These are phyloP conservation scores for Alternaria brassicae DNA, from an alignment of 2,329 filamentous ascomycete genomes.

Conservation along the genomic window DNA sequence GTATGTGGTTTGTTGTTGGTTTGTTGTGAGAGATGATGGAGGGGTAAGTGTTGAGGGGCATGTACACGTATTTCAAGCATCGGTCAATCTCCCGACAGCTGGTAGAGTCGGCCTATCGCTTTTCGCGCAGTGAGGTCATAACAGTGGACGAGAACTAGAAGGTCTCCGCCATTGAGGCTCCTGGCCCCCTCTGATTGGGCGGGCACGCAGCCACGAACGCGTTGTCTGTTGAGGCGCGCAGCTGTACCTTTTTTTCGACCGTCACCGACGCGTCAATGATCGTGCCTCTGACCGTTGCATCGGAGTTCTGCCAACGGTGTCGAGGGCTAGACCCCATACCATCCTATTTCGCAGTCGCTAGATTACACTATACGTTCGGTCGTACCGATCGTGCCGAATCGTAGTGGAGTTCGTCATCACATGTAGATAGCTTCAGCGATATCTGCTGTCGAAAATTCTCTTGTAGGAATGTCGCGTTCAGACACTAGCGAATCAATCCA, in stretches of 20 bases:
- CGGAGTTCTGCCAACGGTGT: slow-evolving; percentile 3
- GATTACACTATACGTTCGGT: slow-evolving; percentile 1
- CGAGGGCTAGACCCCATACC: slow-evolving; percentile 1
- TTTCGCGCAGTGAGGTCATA: slow-evolving; percentile 47
- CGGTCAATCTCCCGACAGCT: slow-evolving; percentile 23
- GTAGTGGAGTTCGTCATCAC: neutral
- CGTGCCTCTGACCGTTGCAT: slow-evolving; percentile 10
- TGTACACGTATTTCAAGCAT: slow-evolving; percentile 35
- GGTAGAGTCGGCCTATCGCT: slow-evolving; percentile 31
- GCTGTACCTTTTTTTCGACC: slow-evolving; percentile 13
- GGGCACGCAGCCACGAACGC: neutral
- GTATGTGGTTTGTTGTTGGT: slow-evolving; percentile 9
- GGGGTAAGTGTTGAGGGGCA: slow-evolving; percentile 35
- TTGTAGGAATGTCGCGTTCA: neutral
- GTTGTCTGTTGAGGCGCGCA: slow-evolving; percentile 8
- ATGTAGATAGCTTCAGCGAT: neutral
- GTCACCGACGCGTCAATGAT: slow-evolving; percentile 21
- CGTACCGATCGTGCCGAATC: slow-evolving; percentile 2
- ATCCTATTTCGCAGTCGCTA: neutral
- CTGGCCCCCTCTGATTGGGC: slow-evolving; percentile 8
- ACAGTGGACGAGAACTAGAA: slow-evolving; percentile 21
- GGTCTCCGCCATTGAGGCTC: slow-evolving; percentile 9
- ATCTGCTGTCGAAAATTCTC: neutral
- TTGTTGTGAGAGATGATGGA: slow-evolving; percentile 14
- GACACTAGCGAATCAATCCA: neutral